Evolutionary conservation across 2,329 filamentous ascomycete genomes (phyloP).

Genomic region (Arthroderma sp.): DNA sequence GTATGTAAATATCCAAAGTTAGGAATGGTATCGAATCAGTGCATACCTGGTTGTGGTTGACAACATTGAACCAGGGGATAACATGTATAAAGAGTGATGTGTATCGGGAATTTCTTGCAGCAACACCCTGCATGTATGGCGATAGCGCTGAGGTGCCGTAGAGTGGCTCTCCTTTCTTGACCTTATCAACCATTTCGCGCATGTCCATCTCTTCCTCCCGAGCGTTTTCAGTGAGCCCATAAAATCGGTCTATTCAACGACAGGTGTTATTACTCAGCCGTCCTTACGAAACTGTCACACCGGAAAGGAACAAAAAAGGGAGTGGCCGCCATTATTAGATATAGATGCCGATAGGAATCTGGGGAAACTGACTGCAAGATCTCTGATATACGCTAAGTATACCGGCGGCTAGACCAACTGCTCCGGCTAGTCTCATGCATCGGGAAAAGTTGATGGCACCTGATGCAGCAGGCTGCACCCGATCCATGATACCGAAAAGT

Average conservation of each 20-base stretch:
- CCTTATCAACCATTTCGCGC: slow-evolving; percentile 93
- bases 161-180: slow-evolving; percentile 79
- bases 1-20: not conserved
- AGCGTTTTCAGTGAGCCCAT: slow-evolving; percentile 83
- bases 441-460: slow-evolving; percentile 71
- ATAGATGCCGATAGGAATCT: not conserved
- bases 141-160: slow-evolving; percentile 71
- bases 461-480: slow-evolving; percentile 70
- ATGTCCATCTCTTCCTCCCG: slow-evolving; percentile 93
- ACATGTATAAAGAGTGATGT: slow-evolving; percentile 71
- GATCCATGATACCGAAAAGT: slow-evolving; percentile 68
- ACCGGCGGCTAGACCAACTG: slow-evolving; percentile 61
- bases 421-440: slow-evolving; percentile 66
- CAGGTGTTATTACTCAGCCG: slow-evolving; percentile 2
- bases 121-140: slow-evolving; percentile 87
- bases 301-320: not conserved
- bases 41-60: slow-evolving; percentile 68
- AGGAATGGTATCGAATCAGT: slow-evolving; percentile 5
- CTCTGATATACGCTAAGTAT: slow-evolving; percentile 78
- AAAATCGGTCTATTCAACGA: slow-evolving; percentile 64
- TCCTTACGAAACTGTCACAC: not conserved
- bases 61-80: slow-evolving; percentile 95
- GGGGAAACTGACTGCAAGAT: slow-evolving; percentile 57
- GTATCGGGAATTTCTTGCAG: slow-evolving; percentile 85
- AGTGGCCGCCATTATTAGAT: not conserved